Evolutionary conservation across 805 yeast species (phyloP).

Genomic region (Zygoascus flipseniorum): DNA sequence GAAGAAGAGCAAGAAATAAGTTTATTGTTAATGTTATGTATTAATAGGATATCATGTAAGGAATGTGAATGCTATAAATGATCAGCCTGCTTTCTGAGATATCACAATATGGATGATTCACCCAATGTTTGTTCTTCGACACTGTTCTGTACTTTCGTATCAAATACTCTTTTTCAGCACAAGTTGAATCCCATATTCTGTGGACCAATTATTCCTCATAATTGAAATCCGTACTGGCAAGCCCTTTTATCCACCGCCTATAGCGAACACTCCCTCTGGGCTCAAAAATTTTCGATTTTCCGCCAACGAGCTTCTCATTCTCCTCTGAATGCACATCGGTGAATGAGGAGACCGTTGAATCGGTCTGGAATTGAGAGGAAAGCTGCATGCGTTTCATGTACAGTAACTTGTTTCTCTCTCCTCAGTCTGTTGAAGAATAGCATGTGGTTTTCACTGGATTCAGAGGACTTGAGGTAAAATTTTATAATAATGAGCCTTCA

Average conservation of each 20-base stretch:
- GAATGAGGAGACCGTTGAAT: too few species aligned
- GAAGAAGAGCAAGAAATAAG: slow-evolving; percentile 32
- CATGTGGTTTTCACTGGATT: slow-evolving; percentile 67
- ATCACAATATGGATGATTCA: neutral
- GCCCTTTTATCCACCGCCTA: too few species aligned
- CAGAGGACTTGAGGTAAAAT: slow-evolving; percentile 58
- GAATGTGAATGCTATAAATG: neutral
- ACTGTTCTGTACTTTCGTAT: slow-evolving; percentile 21
- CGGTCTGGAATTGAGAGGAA: too few species aligned
- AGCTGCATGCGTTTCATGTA: too few species aligned
- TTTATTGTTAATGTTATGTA: neutral
- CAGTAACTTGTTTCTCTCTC: too few species aligned
- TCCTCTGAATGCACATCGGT: too few species aligned
- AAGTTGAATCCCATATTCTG: slow-evolving; percentile 65
- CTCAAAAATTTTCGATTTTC: too few species aligned
- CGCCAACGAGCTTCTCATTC: too few species aligned
- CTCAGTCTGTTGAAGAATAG: slow-evolving; percentile 83
- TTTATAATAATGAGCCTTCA: slow-evolving; percentile 53
- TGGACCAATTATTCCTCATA: slow-evolving; percentile 66
- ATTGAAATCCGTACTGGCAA: slow-evolving; percentile 58
- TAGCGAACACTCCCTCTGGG: too few species aligned
- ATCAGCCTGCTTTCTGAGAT: neutral
- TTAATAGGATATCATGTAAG: neutral
- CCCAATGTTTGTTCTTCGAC: neutral
- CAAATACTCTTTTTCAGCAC: slow-evolving; percentile 49